phyloP scores from a whole-genome alignment of 306 rosid species.

The Rubus idaeus region DNA sequence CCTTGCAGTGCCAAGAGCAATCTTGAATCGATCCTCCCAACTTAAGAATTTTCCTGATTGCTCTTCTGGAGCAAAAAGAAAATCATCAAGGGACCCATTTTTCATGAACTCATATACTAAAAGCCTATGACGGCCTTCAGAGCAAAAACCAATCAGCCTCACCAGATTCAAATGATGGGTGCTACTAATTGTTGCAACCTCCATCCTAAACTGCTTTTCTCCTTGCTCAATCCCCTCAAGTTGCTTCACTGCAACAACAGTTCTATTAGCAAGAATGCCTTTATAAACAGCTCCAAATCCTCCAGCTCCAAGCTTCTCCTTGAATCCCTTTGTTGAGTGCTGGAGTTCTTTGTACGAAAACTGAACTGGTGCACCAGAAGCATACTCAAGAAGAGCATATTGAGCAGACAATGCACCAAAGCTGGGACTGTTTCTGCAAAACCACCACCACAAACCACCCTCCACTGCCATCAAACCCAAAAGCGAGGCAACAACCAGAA shows the following conservation, averaged over 20 bases:
- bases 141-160: conserved; percentile 87
- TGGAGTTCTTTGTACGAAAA: conserved; percentile 74
- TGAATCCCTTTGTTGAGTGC: conserved; percentile 72
- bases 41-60: conserved; percentile 48
- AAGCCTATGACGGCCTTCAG: conserved; percentile 79
- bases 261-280: conserved; percentile 64
- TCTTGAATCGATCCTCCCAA: conserved; percentile 70
- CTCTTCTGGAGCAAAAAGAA: conserved; percentile 45
- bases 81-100: conserved; percentile 70
- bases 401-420: conserved; percentile 66
- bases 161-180: conserved; percentile 91
- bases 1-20: conserved; percentile 77
- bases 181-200: conserved; percentile 81
- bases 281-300: conserved; percentile 82
- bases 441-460: conserved; percentile 78
- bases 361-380: conserved; percentile 91
- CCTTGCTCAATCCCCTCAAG: conserved; percentile 89
- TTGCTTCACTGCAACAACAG: conserved; percentile 80
- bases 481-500: conserved; percentile 38
- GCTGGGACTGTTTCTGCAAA: conserved; percentile 53
- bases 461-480: conserved; percentile 53
- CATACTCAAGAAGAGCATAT: conserved; percentile 93
- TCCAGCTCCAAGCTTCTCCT: conserved; percentile 91
- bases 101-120: conserved; percentile 87
- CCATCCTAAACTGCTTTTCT: conserved; percentile 88